Percentiles rank a stretch among this genome's conserved stretches.
phyloP scores from a whole-genome alignment of 2,329 filamentous ascomycete species.

The Penicillium rolfsii region DNA sequence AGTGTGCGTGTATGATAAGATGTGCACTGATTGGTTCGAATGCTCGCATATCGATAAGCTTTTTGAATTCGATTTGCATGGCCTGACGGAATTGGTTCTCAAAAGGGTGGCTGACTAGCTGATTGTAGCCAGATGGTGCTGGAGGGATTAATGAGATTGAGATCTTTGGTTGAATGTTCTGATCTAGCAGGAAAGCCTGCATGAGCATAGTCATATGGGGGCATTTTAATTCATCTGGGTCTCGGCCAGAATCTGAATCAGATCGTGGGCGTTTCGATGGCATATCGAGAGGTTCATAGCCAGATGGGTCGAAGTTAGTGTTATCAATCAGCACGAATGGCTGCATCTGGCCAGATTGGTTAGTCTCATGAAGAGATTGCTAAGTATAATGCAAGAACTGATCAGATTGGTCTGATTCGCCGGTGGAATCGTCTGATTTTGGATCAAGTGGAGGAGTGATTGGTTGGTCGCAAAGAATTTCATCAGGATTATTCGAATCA shows the following conservation, averaged over 20 bases:
- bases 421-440: no score
- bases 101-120: neutral
- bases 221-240: neutral
- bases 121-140: neutral
- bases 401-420: no score
- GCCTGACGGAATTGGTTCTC: neutral
- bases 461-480: no score
- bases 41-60: neutral
- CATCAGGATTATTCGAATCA: no score
- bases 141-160: neutral
- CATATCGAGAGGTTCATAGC: no score
- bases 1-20: neutral
- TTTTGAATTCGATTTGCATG: neutral
- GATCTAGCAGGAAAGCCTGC: neutral
- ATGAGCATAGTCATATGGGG: neutral
- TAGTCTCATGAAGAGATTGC: no score
- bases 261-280: no score
- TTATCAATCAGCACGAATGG: no score
- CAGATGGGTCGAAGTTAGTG: no score
- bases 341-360: no score
- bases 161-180: neutral
- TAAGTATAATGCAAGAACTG: no score
- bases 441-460: no score
- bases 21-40: neutral
- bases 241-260: neutral